Evolutionary conservation across 176 grass and related monocot species (phyloP).

Genomic region (Zizania latifolia): DNA sequence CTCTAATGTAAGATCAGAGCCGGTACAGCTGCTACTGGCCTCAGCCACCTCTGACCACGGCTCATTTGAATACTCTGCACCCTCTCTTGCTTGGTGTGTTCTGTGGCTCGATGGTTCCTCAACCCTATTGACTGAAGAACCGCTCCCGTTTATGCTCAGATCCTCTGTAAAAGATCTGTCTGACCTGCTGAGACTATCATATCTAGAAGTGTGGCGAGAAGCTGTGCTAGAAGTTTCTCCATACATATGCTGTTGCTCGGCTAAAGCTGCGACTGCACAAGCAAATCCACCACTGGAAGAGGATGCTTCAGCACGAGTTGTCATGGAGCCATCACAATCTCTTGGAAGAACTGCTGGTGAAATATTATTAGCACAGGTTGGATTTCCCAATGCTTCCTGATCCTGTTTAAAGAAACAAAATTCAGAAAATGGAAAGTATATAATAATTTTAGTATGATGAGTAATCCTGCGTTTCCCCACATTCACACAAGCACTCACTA

Average conservation of each 20-base stretch:
- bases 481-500: neutral
- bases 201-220: neutral
- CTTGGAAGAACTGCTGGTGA: conserved; percentile 24
- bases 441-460: conserved; percentile 13
- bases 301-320: conserved; percentile 24
- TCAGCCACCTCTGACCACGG: conserved; percentile 48
- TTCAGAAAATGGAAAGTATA: neutral
- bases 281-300: conserved; percentile 59
- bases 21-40: conserved; percentile 36
- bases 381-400: conserved; percentile 49
- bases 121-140: conserved; percentile 20
- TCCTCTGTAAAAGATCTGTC: conserved; percentile 28
- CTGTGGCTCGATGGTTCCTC: conserved; percentile 26
- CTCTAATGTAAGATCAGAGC: conserved; percentile 44
- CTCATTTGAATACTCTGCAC: conserved; percentile 42
- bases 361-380: neutral
- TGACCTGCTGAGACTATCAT: conserved; percentile 27
- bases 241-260: conserved; percentile 63
- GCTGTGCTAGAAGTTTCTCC: conserved; percentile 29
- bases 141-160: conserved; percentile 13
- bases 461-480: neutral
- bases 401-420: conserved; percentile 48
- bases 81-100: conserved; percentile 30
- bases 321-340: neutral
- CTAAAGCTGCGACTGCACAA: conserved; percentile 67